These are phyloP conservation scores for Metarhizium humberi DNA, from an alignment of 2,329 filamentous ascomycete genomes.

Conservation along the genomic window DNA sequence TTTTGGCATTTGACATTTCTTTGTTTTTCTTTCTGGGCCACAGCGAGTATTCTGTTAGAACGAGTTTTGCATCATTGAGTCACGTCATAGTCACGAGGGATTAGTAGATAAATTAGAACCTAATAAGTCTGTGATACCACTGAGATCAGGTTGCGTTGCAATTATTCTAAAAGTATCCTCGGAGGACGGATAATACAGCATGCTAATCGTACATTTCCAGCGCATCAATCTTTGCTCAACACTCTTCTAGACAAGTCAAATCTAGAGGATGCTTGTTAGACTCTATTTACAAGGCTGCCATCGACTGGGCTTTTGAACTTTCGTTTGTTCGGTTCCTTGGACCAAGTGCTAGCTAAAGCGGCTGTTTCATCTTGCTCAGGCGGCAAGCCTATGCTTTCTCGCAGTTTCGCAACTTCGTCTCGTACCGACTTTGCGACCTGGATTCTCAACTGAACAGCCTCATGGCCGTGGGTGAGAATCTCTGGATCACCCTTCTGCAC, in stretches of 20 bases:
- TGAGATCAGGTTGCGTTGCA: not conserved
- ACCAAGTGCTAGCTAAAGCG: conserved; percentile 75
- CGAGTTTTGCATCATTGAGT: not conserved
- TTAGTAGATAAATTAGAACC: not conserved
- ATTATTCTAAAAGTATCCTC: not conserved
- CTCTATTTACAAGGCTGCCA: conserved; percentile 37
- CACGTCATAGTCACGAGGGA: not conserved
- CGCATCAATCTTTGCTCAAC: not conserved
- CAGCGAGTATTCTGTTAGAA: not conserved
- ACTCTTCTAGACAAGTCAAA: not conserved
- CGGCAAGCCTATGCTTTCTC: conserved; percentile 60
- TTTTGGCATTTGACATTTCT: not conserved
- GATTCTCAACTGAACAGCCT: conserved; percentile 61
- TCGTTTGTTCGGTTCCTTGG: conserved; percentile 37
- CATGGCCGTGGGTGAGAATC: conserved; percentile 31
- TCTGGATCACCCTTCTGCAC: conserved; percentile 41
- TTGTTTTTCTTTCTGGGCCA: not conserved
- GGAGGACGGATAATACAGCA: not conserved
- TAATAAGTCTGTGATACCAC: not conserved
- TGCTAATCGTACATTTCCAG: not conserved
- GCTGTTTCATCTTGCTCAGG: conserved; percentile 70
- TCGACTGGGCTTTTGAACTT: conserved; percentile 46
- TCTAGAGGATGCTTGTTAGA: not conserved
- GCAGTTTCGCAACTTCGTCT: conserved; percentile 70
- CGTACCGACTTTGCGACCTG: conserved; percentile 74